Evolutionary conservation across 148 eudicot species (phyloP), one percentile per base, ranked within the genome.

Genomic region (Polygonum maritimum): DNA sequence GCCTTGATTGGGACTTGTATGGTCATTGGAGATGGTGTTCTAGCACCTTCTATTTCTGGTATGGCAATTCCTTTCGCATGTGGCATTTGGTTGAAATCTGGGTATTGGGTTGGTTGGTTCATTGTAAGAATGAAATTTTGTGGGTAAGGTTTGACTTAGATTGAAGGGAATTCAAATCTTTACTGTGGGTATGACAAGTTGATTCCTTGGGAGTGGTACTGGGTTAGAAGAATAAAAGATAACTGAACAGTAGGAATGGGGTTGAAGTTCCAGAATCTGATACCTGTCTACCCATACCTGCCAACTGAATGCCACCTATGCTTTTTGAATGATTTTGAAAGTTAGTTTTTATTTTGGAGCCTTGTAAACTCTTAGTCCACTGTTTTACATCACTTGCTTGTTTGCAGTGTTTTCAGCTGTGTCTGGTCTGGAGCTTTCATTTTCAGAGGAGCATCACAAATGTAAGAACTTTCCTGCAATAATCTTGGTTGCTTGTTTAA

Each of bases 1-100:
- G 94, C 98, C 82, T 82, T 94, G 78, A 79, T 90, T 83, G 98
- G 98, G 55, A 83, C 98, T 85, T 94, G 91, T 94, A 94, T 94
- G 98, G 98, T 94, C 51, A 94, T 94, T 76, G 98, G 98, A 48
- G 98, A 94, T 85, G 98, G 98, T 2, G 85, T 94, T 48, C 83
- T 94, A 22, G 88, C 93, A 18, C 98, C 98, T 36, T 91, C 98
- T 48, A 84, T 94, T 69, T 94, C 98, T 5, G 98, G 98, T 93
- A 84, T 13, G 70, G 4, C 70, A 63, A 8, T 63, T 39, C 40
- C 40, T 13, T 35, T 57, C 8, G 6, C 19, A 13, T 13, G 70
- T 63, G 40, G 70, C 19, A 5, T 63, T 33, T 63, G n/a, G 18
- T 33, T 63, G n/a, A 35, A 5, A 63, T 63, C 33, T 13, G 70